A percentile compares a stretch with the other conserved stretches of the same genome.
phyloP scores from a whole-genome alignment of 2,329 filamentous ascomycete species.

The Colletotrichum lentis region DNA sequence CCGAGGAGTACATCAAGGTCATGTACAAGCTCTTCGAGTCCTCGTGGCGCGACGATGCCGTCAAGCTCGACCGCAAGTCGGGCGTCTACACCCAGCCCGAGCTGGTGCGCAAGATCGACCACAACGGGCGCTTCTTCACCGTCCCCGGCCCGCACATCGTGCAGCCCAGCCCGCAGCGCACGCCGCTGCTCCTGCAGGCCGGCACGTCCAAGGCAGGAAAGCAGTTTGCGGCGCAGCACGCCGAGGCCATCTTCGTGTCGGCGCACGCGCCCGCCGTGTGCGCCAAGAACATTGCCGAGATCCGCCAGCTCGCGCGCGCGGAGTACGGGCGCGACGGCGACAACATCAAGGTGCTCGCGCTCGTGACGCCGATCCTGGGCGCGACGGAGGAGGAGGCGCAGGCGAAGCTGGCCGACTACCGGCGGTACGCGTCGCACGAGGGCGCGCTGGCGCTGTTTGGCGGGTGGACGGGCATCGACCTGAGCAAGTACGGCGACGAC shows the following conservation, averaged over 20 bases:
- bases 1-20: slow-evolving; percentile 70
- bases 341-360: slow-evolving; percentile 72
- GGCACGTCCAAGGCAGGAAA: slow-evolving; percentile 73
- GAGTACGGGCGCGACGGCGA: slow-evolving; percentile 64
- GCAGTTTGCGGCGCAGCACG: slow-evolving; percentile 72
- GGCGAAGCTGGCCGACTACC: slow-evolving; percentile 69
- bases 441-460: slow-evolving; percentile 76
- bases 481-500: slow-evolving; percentile 68
- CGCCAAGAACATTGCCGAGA: slow-evolving; percentile 68
- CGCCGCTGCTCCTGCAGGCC: slow-evolving; percentile 74
- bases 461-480: slow-evolving; percentile 72
- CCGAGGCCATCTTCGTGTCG: slow-evolving; percentile 75
- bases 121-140: slow-evolving; percentile 69
- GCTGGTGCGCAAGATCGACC: slow-evolving; percentile 71
- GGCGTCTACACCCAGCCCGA: slow-evolving; percentile 63
- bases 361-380: slow-evolving; percentile 72
- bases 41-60: slow-evolving; percentile 73
- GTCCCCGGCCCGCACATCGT: slow-evolving; percentile 73
- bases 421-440: slow-evolving; percentile 66
- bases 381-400: slow-evolving; percentile 71
- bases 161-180: slow-evolving; percentile 72
- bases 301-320: slow-evolving; percentile 63
- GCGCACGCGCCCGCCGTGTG: slow-evolving; percentile 70
- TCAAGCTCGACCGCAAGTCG: slow-evolving; percentile 64
- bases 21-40: slow-evolving; percentile 73